Evolutionary conservation across 257 asterid species (phyloP), one percentile per base, ranked within the genome.

Genomic region (Ligustrum vulgare): DNA sequence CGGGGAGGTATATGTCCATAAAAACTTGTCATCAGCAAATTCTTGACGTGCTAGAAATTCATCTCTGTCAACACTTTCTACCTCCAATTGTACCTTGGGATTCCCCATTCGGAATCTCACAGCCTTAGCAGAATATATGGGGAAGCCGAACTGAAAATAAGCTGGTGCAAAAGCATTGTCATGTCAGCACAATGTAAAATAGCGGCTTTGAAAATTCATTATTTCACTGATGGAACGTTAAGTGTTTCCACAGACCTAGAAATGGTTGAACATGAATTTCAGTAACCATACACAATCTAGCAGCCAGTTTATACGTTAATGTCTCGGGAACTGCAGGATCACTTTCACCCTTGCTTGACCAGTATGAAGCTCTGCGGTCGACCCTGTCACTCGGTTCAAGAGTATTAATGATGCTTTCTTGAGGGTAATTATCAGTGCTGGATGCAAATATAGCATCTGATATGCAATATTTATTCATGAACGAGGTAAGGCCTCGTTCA

Each of bases 331-430:
- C 88, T 16, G 82, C 72, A 51, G 89, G 85, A 80, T 86, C 80
- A 69, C 62, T 77, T 56, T 78, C 82, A 12, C 96, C 98, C 80
- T 81, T 79, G 86, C 98, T 93, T 33, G 98, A 93, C 98, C 98
- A 93, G 83, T 93, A 90, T 2, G 96, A 90, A 71, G 92, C 89
- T 81, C 93, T 84, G 72, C 70, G 79, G 56, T 74, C 89, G 66
- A 85, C 75, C 82, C 84, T 80, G 51, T 89, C 93, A 49, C 79
- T 73, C 9, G 91, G 85, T 67, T 75, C 82, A 56, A 93, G 72
- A 10, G 98, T 91, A 71, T 93, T 91, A 80, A 66, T 74, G 70
- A 93, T 82, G 84, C 93, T 91, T 77, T 91, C 98, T 22, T 78
- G 79, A 3, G 97, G 96, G 83, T 88, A 88, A 79, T 90, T 86